Percentiles rank a stretch among this genome's conserved stretches.
These are phyloP conservation scores for Pilatotrama ljubarskyi DNA, from an alignment of 768 basidiomycete genomes.

Conservation along the genomic window DNA sequence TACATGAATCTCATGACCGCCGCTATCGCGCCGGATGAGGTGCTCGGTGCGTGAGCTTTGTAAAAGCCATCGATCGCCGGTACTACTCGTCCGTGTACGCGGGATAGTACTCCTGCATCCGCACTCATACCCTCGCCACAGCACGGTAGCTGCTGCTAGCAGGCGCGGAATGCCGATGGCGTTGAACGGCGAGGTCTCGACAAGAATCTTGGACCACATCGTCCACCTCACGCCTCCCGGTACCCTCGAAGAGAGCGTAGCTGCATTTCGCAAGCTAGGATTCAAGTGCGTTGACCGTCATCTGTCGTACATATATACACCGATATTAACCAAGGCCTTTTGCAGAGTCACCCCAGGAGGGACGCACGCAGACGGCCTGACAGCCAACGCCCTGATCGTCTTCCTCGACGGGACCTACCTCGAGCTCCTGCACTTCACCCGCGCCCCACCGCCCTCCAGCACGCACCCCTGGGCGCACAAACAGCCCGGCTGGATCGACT, in stretches of 20 bases:
- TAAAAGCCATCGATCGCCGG: not conserved
- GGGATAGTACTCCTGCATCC: no score
- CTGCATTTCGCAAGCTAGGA: constrained; percentile 58
- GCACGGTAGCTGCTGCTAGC: no score
- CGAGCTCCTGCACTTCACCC: constrained; percentile 68
- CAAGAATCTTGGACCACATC: constrained; percentile 62
- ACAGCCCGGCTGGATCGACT: constrained; percentile 67
- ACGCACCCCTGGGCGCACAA: constrained; percentile 54
- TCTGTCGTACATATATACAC: not conserved
- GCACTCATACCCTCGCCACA: no score
- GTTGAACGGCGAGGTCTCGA: constrained; percentile 20
- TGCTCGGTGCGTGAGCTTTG: not conserved
- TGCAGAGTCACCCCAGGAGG: constrained; percentile 67
- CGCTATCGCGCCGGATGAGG: not conserved
- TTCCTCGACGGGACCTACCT: constrained; percentile 62
- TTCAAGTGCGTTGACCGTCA: constrained; percentile 46
- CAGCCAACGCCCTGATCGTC: constrained; percentile 66
- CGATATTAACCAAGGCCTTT: not conserved
- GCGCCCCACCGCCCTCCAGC: constrained; percentile 49
- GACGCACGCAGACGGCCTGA: constrained; percentile 60
- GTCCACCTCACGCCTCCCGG: constrained; percentile 71
- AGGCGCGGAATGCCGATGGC: not conserved
- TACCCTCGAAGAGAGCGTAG: constrained; percentile 47
- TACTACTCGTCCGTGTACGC: no score
- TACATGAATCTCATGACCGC: no score